A percentile compares a stretch with the other conserved stretches of the same genome.
Evolutionary conservation across 176 grass and related monocot genomes (phyloP).

Genomic region (Hsuehochloa calcarea): DNA sequence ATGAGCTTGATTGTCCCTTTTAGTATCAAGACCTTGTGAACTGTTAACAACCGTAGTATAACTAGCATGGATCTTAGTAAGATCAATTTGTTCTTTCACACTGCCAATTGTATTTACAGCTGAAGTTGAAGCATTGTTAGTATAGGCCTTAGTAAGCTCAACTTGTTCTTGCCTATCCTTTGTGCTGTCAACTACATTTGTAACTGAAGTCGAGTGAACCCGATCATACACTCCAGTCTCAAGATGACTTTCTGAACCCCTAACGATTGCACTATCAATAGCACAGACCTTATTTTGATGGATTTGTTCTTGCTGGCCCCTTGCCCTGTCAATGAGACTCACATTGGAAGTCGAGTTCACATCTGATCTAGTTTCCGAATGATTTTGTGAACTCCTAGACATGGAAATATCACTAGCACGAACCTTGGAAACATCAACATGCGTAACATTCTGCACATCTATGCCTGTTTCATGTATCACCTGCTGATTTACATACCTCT

Average conservation of each 20-base stretch:
- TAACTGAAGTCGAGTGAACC: slow-evolving; percentile 25
- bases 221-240: slow-evolving; percentile 29
- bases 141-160: slow-evolving; percentile 20
- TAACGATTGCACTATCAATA: slow-evolving; percentile 27
- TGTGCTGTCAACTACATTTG: slow-evolving; percentile 19
- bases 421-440: slow-evolving; percentile 46
- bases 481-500: slow-evolving; percentile 55
- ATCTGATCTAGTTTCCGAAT: slow-evolving; percentile 35
- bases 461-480: slow-evolving; percentile 50
- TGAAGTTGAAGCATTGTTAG: slow-evolving; percentile 19
- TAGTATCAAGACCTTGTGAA: slow-evolving; percentile 33
- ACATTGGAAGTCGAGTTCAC: slow-evolving; percentile 17
- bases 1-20: slow-evolving; percentile 19
- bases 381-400: slow-evolving; percentile 34
- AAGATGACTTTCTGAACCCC: slow-evolving; percentile 17
- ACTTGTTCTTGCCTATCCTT: slow-evolving; percentile 32
- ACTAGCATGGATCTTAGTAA: slow-evolving; percentile 17
- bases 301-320: slow-evolving; percentile 15
- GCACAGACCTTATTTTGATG: slow-evolving; percentile 34
- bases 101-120: slow-evolving; percentile 13
- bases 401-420: slow-evolving; percentile 34
- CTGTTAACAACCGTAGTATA: slow-evolving; percentile 22
- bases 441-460: slow-evolving; percentile 51
- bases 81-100: slow-evolving; percentile 35
- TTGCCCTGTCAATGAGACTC: slow-evolving; percentile 11